Conservation (phyloP, 495 filamentous ascomycete genomes). For the Sphaerosporella brunnea region DNA sequence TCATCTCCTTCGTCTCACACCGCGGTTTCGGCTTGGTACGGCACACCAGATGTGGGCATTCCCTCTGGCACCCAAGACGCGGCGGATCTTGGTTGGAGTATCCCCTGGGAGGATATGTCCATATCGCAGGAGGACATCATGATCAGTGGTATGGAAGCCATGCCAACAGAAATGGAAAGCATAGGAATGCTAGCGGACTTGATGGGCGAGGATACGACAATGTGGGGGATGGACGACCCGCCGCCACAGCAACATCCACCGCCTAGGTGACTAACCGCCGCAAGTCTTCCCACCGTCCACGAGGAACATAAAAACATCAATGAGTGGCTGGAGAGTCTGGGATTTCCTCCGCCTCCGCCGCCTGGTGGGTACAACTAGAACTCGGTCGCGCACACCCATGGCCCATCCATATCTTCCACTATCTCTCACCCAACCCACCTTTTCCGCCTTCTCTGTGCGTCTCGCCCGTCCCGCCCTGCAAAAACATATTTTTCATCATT, state of each 20-base stretch:
- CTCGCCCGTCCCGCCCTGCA: too few relatives aligned
- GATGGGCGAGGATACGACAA: constrained; percentile 5
- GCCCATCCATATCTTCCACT: too few relatives aligned
- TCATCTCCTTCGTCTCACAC: neutral
- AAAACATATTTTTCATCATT: too few relatives aligned
- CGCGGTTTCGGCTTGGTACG: constrained; percentile 12
- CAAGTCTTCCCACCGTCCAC: too few relatives aligned
- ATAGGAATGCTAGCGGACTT: neutral
- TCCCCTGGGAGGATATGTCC: neutral
- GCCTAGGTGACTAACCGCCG: constrained; percentile 4
- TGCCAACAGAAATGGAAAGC: neutral
- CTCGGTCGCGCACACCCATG: too few relatives aligned
- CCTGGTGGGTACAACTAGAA: too few relatives aligned
- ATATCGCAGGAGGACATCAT: constrained; percentile 1
- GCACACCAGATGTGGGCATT: neutral
- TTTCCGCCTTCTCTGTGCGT: too few relatives aligned
- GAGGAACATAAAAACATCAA: too few relatives aligned
- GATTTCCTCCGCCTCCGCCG: too few relatives aligned
- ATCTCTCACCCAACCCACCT: too few relatives aligned
- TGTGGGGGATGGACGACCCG: constrained; percentile 2
- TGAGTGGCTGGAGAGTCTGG: neutral
- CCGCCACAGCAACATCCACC: neutral
- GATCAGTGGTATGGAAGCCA: constrained; percentile 4
- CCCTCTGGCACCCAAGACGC: neutral
- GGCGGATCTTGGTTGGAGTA: too few relatives aligned